Evolutionary conservation across 2,329 filamentous ascomycete species (phyloP), one percentile per base, ranked within the genome.

Genomic region (Colletotrichum acutatum): DNA sequence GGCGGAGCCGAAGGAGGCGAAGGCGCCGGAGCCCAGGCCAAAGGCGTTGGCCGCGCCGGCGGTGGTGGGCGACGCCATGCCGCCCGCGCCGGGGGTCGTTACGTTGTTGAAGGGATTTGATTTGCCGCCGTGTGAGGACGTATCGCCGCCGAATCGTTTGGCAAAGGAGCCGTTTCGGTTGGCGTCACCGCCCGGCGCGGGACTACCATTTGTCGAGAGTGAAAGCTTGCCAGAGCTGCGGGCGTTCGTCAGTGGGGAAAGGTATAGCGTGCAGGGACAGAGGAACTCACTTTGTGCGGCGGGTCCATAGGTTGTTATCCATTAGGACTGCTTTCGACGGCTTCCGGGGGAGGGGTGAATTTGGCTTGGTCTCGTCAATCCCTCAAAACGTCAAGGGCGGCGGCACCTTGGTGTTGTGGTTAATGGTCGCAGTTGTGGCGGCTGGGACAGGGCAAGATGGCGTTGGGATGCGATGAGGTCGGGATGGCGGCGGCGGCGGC

Each of bases 1-100:
- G 42, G 90, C 89, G 37, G 93, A 90, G 28, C 96, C 95, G 82
- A 97, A 97, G n/a, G 95, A 97, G 52, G 96, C 96, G 82, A 99
- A 99, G 68, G 97, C 97, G 77, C 97, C 97, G 22, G 95, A 97
- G 53, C 97, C 97, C 74, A 99, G 87, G 63, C 95, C 95, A 84
- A 99, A 99, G 71, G 96, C 95, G 79, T 93, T 95, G 22, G 95
- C 95, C 68, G 94, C 94, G 77, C 90, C 90, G 66, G 90, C 89
- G 66, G 90, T 88, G 14, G 93, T 94, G 16, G 95, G 94, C 11
- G 95, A 96, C 46, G 92, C 89, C 68, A 95, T 86, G 71, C 90
- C 90, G 70, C 90, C 90, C 63, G 88, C 90, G 74, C 90, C 91
- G 78, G 93, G 90, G 73, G 93, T 92, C 61, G 94, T 91, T 77